These are phyloP conservation scores for Xylaria sp. DNA, from an alignment of 2,329 filamentous ascomycete genomes.

Conservation along the genomic window DNA sequence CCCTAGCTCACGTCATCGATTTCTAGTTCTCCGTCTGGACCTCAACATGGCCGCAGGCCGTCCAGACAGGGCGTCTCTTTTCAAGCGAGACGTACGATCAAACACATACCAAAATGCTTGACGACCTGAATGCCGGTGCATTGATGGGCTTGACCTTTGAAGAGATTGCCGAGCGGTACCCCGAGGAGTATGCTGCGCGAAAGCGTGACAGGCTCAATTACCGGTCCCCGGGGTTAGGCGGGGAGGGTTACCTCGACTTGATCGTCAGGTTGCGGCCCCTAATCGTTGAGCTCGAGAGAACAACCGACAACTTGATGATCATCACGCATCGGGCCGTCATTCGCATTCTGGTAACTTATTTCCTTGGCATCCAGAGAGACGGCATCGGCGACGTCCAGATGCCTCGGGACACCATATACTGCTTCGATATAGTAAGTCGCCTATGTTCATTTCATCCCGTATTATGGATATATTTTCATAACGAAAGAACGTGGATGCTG, in stretches of 20 bases:
- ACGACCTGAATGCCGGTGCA: conserved; percentile 20
- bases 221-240: conserved; percentile 24
- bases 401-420: conserved; percentile 20
- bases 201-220: conserved; percentile 22
- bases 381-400: conserved; percentile 13
- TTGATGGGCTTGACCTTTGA: conserved; percentile 21
- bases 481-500: background rate
- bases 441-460: background rate
- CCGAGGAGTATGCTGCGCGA: conserved; percentile 19
- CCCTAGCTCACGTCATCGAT: background rate
- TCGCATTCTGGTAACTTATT: conserved; percentile 19
- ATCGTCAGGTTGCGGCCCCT: conserved; percentile 23
- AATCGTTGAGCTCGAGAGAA: conserved; percentile 26
- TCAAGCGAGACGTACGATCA: conserved; percentile 13
- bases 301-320: conserved; percentile 15
- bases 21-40: conserved; percentile 22
- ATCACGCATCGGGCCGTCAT: conserved; percentile 24
- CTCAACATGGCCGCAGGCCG: conserved; percentile 26
- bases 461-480: background rate
- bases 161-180: conserved; percentile 14
- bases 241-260: conserved; percentile 23
- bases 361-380: conserved; percentile 23
- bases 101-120: conserved; percentile 25
- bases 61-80: conserved; percentile 21
- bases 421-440: conserved; percentile 23